These are phyloP conservation scores for Hysterium pulicare DNA, from an alignment of 2,329 filamentous ascomycete genomes.

Conservation along the genomic window DNA sequence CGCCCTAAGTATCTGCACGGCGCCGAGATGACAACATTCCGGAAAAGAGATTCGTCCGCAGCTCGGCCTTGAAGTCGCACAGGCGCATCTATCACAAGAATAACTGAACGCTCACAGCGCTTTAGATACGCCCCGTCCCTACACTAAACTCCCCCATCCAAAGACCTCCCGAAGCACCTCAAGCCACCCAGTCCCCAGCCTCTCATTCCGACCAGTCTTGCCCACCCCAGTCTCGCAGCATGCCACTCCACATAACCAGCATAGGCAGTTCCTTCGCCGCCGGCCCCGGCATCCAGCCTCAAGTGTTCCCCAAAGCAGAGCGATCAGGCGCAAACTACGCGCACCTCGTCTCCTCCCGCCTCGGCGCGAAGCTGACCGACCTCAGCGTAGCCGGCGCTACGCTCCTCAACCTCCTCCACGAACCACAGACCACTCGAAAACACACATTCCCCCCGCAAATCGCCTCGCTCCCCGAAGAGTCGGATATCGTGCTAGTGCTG, in stretches of 20 bases:
- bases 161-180: too few species aligned
- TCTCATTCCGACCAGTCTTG: too few species aligned
- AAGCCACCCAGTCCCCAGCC: too few species aligned
- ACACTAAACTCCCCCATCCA: too few species aligned
- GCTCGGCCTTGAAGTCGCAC: too few species aligned
- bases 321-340: slow-evolving; percentile 38
- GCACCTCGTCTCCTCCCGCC: slow-evolving; percentile 25
- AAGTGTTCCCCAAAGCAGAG: slow-evolving; percentile 23
- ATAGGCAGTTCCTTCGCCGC: slow-evolving; percentile 19
- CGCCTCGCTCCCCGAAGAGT: not conserved
- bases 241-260: not conserved
- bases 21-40: too few species aligned
- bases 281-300: slow-evolving; percentile 33
- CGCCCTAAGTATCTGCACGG: too few species aligned
- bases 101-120: too few species aligned
- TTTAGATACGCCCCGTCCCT: too few species aligned
- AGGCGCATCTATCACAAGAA: too few species aligned
- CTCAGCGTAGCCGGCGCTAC: slow-evolving; percentile 36
- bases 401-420: slow-evolving; percentile 35
- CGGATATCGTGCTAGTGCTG: not conserved
- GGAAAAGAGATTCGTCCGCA: too few species aligned
- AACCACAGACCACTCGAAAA: slow-evolving; percentile 25
- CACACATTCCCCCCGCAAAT: slow-evolving; percentile 4
- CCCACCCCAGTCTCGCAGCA: too few species aligned
- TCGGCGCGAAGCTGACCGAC: slow-evolving; percentile 21